These are phyloP conservation scores for Termitomyces sp. DNA, from an alignment of 768 basidiomycete genomes.

Conservation along the genomic window DNA sequence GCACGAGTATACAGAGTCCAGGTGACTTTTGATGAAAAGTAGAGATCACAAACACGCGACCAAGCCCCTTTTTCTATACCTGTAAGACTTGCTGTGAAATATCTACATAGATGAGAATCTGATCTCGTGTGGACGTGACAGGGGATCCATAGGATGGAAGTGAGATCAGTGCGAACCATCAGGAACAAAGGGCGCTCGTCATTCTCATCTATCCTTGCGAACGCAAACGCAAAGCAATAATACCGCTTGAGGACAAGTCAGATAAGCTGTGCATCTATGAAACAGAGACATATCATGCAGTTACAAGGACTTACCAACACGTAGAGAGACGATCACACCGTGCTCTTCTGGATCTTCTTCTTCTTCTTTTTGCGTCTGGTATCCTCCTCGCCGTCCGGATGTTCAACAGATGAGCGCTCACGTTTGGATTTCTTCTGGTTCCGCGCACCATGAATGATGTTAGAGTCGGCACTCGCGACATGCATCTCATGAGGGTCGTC, in stretches of 20 bases:
- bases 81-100: background rate
- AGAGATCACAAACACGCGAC: background rate
- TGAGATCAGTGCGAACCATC: background rate
- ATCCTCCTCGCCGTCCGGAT: conserved; percentile 15
- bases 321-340: background rate
- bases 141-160: background rate
- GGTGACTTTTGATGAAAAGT: background rate
- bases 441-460: conserved; percentile 22
- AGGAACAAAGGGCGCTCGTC: background rate
- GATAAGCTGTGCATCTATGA: background rate
- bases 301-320: background rate
- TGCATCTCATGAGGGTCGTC: conserved; percentile 35
- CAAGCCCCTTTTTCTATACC: background rate
- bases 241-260: background rate
- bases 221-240: background rate
- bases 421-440: conserved; percentile 24
- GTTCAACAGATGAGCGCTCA: conserved; percentile 17
- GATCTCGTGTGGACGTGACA: background rate
- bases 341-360: conserved; percentile 16
- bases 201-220: conserved; percentile 1
- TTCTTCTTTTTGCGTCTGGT: conserved; percentile 31
- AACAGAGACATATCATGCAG: background rate
- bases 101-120: background rate
- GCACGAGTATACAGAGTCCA: background rate
- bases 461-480: conserved; percentile 3